Percentiles rank a stretch among this genome's conserved stretches.
Evolutionary conservation across 2,329 filamentous ascomycete genomes (phyloP).

Genomic region (Botrytis galanthina): DNA sequence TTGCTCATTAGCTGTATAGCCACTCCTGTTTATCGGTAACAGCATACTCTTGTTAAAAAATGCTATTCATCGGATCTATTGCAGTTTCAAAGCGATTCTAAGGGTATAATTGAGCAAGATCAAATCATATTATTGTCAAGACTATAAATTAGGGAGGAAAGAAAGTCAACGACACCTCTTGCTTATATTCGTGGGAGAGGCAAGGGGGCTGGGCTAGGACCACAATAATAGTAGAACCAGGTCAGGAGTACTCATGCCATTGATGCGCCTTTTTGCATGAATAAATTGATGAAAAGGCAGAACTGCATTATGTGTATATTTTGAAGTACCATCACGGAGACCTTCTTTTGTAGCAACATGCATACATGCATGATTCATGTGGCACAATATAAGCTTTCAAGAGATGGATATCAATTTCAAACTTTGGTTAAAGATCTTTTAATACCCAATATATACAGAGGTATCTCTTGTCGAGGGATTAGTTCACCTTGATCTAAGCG

Average conservation of each 20-base stretch:
- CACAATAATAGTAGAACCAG: neutral
- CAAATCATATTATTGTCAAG: neutral
- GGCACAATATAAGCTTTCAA: neutral
- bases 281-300: neutral
- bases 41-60: too few relatives aligned
- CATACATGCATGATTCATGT: neutral
- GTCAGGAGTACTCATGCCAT: neutral
- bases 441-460: neutral
- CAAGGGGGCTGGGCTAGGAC: rapidly evolving
- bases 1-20: too few relatives aligned
- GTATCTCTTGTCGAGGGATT: neutral
- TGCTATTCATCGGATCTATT: too few relatives aligned
- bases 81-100: too few relatives aligned
- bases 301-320: neutral
- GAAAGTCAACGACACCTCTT: neutral
- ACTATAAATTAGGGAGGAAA: neutral
- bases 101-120: neutral
- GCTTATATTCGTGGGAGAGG: neutral
- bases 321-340: neutral
- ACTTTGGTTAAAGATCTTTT: neutral
- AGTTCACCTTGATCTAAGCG: neutral
- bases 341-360: neutral
- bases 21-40: too few relatives aligned
- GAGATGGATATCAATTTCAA: neutral
- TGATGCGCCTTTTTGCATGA: neutral